Evolutionary conservation across 352 stramenopile genomes (phyloP).

Genomic region (Globisporangium viniferum): DNA sequence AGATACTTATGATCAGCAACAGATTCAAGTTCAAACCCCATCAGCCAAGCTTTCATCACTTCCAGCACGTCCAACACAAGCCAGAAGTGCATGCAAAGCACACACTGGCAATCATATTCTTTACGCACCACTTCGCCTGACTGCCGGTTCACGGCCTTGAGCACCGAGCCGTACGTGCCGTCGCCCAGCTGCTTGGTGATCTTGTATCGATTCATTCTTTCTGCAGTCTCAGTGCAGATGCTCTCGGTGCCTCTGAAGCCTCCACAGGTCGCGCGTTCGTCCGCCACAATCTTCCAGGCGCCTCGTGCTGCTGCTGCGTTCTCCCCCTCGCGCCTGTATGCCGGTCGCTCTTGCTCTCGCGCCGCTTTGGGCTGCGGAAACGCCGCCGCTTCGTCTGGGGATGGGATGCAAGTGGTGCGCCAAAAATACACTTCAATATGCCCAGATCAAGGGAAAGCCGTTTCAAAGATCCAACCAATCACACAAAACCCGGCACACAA

Average conservation of each 20-base stretch:
- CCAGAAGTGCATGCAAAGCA: not conserved
- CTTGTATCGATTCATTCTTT: conserved; percentile 91
- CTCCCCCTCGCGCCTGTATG: not conserved
- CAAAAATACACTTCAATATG: not conserved
- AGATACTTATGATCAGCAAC: not conserved
- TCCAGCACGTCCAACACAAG: no score
- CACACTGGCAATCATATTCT: not conserved
- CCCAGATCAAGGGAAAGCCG: not conserved
- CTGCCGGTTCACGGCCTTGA: conserved; percentile 93
- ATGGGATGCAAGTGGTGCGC: not conserved
- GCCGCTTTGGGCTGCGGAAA: not conserved
- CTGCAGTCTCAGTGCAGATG: not conserved
- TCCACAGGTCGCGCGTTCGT: not conserved
- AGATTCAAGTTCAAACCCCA: not conserved
- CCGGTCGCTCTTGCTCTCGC: not conserved
- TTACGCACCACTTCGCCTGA: conserved; percentile 89
- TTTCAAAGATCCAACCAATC: conserved; percentile 2
- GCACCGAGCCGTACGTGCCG: conserved; percentile 94
- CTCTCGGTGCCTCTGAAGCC: not conserved
- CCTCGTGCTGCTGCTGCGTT: not conserved
- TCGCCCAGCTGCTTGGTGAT: conserved; percentile 95
- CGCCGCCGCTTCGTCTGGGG: not conserved
- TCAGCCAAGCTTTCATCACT: no score
- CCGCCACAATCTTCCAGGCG: not conserved
- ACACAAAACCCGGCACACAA: no score